Evolutionary conservation across 1,284 basidiomycete species (phyloP).

Genomic region (Fomitiporia mediterranea): DNA sequence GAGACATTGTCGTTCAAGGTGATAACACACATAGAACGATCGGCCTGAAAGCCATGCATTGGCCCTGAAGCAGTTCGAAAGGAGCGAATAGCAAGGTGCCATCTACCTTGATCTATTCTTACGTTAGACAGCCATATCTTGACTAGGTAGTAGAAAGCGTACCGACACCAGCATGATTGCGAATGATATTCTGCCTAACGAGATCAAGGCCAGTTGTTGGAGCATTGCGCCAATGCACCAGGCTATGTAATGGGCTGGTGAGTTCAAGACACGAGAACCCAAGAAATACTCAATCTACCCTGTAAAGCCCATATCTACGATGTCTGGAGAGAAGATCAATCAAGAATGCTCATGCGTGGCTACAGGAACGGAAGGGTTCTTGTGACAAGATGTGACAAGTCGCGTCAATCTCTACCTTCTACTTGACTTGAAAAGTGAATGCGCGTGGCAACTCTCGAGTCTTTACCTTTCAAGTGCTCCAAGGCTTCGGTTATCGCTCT

Average conservation of each 20-base stretch:
- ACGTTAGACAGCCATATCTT: conserved; percentile 14
- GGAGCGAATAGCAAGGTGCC: conserved; percentile 64
- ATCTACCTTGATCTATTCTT: conserved; percentile 43
- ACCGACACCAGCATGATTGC: conserved; percentile 60
- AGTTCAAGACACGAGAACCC: conserved; percentile 17
- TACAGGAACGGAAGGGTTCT: not conserved
- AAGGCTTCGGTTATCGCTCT: conserved; percentile 2
- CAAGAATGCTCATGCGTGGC: too few relatives aligned
- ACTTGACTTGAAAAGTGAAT: not conserved
- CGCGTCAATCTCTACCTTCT: conserved; percentile 5
- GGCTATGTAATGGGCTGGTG: conserved; percentile 33
- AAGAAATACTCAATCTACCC: conserved; percentile 37
- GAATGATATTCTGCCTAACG: conserved; percentile 59
- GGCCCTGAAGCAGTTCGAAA: conserved; percentile 63
- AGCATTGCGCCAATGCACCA: conserved; percentile 77
- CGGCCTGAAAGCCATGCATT: conserved; percentile 47
- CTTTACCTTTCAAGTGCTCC: conserved; percentile 21
- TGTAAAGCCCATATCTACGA: conserved; percentile 55
- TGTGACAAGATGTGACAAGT: conserved; percentile 19
- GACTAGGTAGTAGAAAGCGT: not conserved
- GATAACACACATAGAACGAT: conserved; percentile 65
- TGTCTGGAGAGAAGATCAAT: conserved; percentile 16
- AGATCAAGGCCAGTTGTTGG: conserved; percentile 63
- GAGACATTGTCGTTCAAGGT: conserved; percentile 75
- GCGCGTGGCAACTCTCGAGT: not conserved